Percentiles rank a stretch among this genome's conserved stretches.
These are phyloP conservation scores for Coemansia sp. DNA, from an alignment of 192 early-diverging fungal species.

Conservation along the genomic window DNA sequence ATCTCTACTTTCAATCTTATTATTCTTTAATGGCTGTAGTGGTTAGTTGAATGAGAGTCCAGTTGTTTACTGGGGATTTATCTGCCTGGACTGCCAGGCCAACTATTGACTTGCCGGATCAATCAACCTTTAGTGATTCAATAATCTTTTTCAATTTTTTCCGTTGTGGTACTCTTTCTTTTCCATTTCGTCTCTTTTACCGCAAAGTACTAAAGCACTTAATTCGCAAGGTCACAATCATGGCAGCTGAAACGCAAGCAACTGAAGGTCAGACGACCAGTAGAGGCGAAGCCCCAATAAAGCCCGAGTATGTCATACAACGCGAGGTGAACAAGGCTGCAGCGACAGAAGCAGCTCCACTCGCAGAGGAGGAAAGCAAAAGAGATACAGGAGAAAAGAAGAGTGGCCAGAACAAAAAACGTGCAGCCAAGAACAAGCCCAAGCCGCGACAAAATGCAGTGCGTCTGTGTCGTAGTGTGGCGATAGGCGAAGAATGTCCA, in stretches of 20 bases:
- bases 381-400: not conserved
- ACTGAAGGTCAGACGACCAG: not conserved
- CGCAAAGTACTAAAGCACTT: too few species aligned
- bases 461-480: slow-evolving; percentile 57
- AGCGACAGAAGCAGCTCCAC: not conserved
- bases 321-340: slow-evolving; percentile 2
- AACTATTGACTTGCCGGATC: too few species aligned
- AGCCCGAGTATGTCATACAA: slow-evolving; percentile 18
- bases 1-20: not conserved
- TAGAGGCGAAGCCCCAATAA: slow-evolving; percentile 24
- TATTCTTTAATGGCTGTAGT: too few species aligned
- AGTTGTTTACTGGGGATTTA: too few species aligned
- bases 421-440: slow-evolving; percentile 14
- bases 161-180: too few species aligned
- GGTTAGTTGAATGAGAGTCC: too few species aligned
- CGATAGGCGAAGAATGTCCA: slow-evolving; percentile 54
- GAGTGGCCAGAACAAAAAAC: slow-evolving; percentile 27
- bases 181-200: too few species aligned
- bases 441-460: not conserved
- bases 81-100: too few species aligned
- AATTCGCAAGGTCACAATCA: not conserved
- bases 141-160: too few species aligned
- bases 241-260: not conserved
- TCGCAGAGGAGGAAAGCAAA: not conserved
- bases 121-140: too few species aligned